Evolutionary conservation across 2,329 filamentous ascomycete species (phyloP).

Genomic region (Diaporthe ilicicola): DNA sequence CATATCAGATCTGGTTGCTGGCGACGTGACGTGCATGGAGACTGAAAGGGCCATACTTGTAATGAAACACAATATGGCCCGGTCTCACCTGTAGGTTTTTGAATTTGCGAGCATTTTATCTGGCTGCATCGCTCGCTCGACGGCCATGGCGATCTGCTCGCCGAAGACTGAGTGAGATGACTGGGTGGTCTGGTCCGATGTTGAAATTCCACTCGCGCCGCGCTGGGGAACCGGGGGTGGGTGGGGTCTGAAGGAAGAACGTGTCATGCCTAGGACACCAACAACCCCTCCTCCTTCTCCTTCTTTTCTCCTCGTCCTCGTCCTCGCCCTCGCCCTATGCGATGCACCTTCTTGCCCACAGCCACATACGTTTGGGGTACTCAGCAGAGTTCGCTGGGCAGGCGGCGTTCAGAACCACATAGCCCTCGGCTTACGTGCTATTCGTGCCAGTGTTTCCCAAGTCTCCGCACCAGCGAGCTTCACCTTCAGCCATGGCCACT

Average conservation of each 20-base stretch:
- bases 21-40: neutral
- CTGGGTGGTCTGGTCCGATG: neutral
- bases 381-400: neutral
- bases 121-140: neutral
- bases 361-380: neutral
- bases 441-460: neutral
- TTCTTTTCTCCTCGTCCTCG: neutral
- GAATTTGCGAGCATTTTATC: neutral
- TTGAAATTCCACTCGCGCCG: neutral
- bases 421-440: neutral
- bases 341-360: neutral
- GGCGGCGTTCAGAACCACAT: neutral
- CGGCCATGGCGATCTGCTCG: neutral
- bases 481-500: constrained; percentile 36
- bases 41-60: neutral
- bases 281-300: neutral
- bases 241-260: neutral
- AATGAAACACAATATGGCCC: neutral
- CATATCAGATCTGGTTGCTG: neutral
- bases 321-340: neutral
- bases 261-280: neutral
- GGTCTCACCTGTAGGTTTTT: neutral
- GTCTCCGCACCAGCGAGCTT: neutral
- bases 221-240: too few relatives aligned
- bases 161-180: neutral